phyloP scores from a whole-genome alignment of 208 protist species.

The Trypanosomatidae sp. region DNA sequence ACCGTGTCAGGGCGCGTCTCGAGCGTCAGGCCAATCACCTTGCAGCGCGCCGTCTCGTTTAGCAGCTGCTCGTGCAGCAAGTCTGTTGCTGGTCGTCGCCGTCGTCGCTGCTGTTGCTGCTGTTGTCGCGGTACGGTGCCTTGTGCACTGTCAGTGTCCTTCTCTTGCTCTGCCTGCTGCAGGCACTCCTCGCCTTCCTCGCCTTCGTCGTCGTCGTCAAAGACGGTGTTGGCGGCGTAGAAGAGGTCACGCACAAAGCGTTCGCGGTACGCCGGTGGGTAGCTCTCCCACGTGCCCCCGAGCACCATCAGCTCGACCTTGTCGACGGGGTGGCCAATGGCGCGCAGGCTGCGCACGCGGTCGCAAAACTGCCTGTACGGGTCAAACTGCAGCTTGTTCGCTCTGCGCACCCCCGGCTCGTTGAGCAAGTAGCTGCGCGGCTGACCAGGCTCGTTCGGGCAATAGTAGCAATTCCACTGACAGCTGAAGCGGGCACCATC shows the following conservation, averaged over 20 bases:
- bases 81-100: conserved; percentile 32
- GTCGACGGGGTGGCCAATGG: conserved; percentile 82
- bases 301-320: conserved; percentile 99
- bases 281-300: conserved; percentile 99
- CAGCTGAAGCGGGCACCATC: conserved; percentile 79
- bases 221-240: conserved; percentile 81
- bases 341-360: conserved; percentile 57
- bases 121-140: background rate
- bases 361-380: conserved; percentile 71
- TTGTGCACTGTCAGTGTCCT: background rate
- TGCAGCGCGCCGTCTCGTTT: conserved; percentile 85
- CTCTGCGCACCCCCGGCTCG: conserved; percentile 80
- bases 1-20: conserved; percentile 97
- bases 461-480: conserved; percentile 91
- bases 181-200: background rate
- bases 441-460: conserved; percentile 84
- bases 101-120: background rate
- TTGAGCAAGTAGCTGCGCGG: conserved; percentile 85
- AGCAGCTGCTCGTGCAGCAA: conserved; percentile 82
- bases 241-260: conserved; percentile 81
- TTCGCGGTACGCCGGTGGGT: conserved; percentile 89
- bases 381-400: conserved; percentile 75
- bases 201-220: conserved; percentile 13
- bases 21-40: conserved; percentile 98
- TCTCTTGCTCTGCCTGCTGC: background rate